Conservation (phyloP, 331 rosid genomes). For the Pyracantha coccinea region DNA sequence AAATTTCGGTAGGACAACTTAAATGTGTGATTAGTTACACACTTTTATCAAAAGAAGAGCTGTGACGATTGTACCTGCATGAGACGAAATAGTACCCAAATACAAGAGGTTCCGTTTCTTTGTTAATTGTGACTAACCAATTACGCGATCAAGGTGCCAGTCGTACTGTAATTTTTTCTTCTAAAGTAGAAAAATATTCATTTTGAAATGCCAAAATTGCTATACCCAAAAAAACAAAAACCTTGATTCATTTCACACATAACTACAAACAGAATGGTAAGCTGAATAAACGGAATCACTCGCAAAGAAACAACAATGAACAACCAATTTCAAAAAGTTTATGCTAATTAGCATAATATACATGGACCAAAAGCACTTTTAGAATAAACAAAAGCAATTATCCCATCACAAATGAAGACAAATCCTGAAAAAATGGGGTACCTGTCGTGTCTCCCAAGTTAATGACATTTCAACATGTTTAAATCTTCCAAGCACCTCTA, state of each 20-base stretch:
- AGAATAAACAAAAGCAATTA: constrained; percentile 11
- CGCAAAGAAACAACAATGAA: constrained; percentile 18
- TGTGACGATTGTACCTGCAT: too few relatives aligned
- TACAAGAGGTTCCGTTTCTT: too few relatives aligned
- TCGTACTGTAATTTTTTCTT: too few relatives aligned
- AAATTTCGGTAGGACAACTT: too few relatives aligned
- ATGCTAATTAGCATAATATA: background rate
- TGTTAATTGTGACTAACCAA: too few relatives aligned
- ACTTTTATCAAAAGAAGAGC: too few relatives aligned
- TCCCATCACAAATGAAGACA: background rate
- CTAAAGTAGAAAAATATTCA: too few relatives aligned
- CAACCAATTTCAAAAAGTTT: background rate
- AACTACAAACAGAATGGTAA: constrained; percentile 16
- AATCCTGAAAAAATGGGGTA: constrained; percentile 1
- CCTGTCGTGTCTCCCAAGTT: constrained; percentile 23
- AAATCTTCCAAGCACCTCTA: background rate
- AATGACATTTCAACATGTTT: constrained; percentile 15
- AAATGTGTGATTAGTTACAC: rapidly evolving
- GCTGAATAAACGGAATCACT: constrained; percentile 1
- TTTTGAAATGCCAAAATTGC: too few relatives aligned
- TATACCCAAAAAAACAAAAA: too few relatives aligned
- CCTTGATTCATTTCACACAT: background rate
- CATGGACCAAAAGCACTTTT: background rate
- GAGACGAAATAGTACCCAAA: too few relatives aligned
- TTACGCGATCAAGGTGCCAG: rapidly evolving